These are phyloP conservation scores for Dioszegia hungarica DNA, from an alignment of 768 basidiomycete genomes.

Conservation along the genomic window DNA sequence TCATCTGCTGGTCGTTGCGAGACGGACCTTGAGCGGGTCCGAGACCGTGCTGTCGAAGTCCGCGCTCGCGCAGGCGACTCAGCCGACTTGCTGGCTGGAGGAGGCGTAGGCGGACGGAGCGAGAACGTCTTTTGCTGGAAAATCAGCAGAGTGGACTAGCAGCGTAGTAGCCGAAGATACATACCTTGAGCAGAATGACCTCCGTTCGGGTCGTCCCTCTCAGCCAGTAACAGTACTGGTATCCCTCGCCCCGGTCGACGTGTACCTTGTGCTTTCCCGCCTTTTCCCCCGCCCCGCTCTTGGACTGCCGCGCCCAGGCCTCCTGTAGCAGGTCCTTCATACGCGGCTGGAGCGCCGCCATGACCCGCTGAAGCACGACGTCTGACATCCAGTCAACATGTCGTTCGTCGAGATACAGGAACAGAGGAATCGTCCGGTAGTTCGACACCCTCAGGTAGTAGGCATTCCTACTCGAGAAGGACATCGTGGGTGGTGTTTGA, in stretches of 20 bases:
- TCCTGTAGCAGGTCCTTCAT: conserved; percentile 33
- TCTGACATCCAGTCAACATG: conserved; percentile 93
- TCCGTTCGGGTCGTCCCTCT: conserved; percentile 71
- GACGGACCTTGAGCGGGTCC: background rate
- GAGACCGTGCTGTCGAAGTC: background rate
- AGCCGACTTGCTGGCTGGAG: background rate
- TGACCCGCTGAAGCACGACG: conserved; percentile 67
- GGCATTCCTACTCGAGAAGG: conserved; percentile 67
- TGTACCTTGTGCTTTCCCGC: conserved; percentile 63
- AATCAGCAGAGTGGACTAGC: background rate
- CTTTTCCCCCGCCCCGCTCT: no score
- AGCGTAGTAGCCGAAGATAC: conserved; percentile 2
- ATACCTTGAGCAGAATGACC: conserved; percentile 75
- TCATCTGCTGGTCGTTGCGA: background rate
- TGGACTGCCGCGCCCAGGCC: no score
- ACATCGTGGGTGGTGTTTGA: conserved; percentile 51
- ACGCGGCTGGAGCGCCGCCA: conserved; percentile 73
- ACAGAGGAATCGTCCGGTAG: conserved; percentile 68
- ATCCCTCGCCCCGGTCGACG: conserved; percentile 79
- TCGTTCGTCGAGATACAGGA: conserved; percentile 80
- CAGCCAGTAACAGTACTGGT: conserved; percentile 88
- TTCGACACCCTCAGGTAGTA: conserved; percentile 78
- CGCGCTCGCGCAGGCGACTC: background rate
- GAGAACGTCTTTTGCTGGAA: conserved; percentile 31
- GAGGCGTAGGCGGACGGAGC: conserved; percentile 28